Evolutionary conservation across 208 protist species (phyloP).

Genomic region (Phytomonas sp.): DNA sequence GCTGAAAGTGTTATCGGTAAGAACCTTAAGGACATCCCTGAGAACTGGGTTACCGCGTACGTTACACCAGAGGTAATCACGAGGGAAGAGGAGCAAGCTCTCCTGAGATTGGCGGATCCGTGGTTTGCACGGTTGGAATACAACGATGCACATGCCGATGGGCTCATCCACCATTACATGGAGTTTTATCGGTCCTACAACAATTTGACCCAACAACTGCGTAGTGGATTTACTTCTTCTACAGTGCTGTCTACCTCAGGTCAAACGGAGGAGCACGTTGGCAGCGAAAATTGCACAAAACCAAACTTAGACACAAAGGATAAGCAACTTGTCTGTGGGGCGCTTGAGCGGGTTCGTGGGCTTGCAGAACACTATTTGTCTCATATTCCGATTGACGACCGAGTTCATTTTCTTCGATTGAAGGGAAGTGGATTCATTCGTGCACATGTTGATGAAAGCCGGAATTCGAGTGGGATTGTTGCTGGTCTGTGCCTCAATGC

Average conservation of each 20-base stretch:
- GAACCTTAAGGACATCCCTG: slow-evolving; percentile 46
- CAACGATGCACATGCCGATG: slow-evolving; percentile 69
- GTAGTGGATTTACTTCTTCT: background rate
- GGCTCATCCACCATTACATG: slow-evolving; percentile 82
- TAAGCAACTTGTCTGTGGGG: slow-evolving; percentile 22
- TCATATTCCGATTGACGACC: slow-evolving; percentile 71
- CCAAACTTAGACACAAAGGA: slow-evolving; percentile 16
- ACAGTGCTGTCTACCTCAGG: background rate
- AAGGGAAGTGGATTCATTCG: slow-evolving; percentile 78
- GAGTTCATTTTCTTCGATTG: slow-evolving; percentile 73
- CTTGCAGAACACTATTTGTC: slow-evolving; percentile 44
- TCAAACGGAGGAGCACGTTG: background rate
- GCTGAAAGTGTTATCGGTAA: slow-evolving; percentile 59
- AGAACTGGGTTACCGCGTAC: slow-evolving; percentile 65
- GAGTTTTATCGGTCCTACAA: slow-evolving; percentile 80
- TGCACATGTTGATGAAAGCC: slow-evolving; percentile 65
- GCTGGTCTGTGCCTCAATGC: slow-evolving; percentile 56
- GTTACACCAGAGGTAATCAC: slow-evolving; percentile 65
- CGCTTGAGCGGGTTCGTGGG: slow-evolving; percentile 29
- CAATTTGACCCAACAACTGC: slow-evolving; percentile 23
- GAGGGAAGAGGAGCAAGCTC: slow-evolving; percentile 47
- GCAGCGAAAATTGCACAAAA: slow-evolving; percentile 3
- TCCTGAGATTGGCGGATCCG: slow-evolving; percentile 44
- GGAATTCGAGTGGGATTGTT: slow-evolving; percentile 79
- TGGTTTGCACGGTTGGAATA: slow-evolving; percentile 71